A percentile compares a stretch with the other conserved stretches of the same genome.
These are phyloP conservation scores for Penicillium sp. DNA, from an alignment of 2,329 filamentous ascomycete species.

Conservation along the genomic window DNA sequence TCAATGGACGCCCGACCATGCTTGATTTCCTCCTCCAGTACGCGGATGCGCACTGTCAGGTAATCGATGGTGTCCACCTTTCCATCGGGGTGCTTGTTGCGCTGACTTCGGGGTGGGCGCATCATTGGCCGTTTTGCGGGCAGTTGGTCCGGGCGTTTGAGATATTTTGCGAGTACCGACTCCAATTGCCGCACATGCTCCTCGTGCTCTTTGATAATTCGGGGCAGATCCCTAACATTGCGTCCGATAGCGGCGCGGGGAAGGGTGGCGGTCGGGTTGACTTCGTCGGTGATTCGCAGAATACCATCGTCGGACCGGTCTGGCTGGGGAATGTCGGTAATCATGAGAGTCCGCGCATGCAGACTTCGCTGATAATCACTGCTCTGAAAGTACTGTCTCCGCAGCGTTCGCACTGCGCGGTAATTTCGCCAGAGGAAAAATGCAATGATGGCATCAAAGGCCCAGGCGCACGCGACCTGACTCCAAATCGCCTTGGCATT, in stretches of 20 bases:
- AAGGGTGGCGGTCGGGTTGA: slow-evolving; percentile 74
- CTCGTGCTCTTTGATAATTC: slow-evolving; percentile 80
- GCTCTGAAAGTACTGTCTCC: slow-evolving; percentile 78
- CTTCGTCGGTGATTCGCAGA: slow-evolving; percentile 73
- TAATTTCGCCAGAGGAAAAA: slow-evolving; percentile 92
- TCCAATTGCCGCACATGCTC: slow-evolving; percentile 79
- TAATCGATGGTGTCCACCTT: slow-evolving; percentile 96
- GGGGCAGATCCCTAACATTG: slow-evolving; percentile 86
- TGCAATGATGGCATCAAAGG: slow-evolving; percentile 72
- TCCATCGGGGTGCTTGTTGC: slow-evolving; percentile 62
- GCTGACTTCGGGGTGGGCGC: slow-evolving; percentile 76
- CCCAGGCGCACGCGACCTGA: slow-evolving; percentile 58
- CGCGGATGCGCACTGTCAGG: slow-evolving; percentile 76
- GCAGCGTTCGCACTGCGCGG: slow-evolving; percentile 65
- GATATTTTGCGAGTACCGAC: slow-evolving; percentile 78
- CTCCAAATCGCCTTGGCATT: slow-evolving; percentile 53
- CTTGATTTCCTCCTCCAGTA: slow-evolving; percentile 79
- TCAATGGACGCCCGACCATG: slow-evolving; percentile 79
- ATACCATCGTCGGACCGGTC: slow-evolving; percentile 82
- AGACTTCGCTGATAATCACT: slow-evolving; percentile 85
- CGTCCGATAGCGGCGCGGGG: slow-evolving; percentile 80
- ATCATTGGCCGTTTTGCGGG: slow-evolving; percentile 75
- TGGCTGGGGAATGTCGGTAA: slow-evolving; percentile 80
- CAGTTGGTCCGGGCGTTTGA: slow-evolving; percentile 79
- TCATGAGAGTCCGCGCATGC: slow-evolving; percentile 66